Percentiles rank a stretch among this genome's conserved stretches.
These are phyloP conservation scores for Yamadazyma kanchanaburiensis DNA, from an alignment of 1,139 yeast species.

Conservation along the genomic window DNA sequence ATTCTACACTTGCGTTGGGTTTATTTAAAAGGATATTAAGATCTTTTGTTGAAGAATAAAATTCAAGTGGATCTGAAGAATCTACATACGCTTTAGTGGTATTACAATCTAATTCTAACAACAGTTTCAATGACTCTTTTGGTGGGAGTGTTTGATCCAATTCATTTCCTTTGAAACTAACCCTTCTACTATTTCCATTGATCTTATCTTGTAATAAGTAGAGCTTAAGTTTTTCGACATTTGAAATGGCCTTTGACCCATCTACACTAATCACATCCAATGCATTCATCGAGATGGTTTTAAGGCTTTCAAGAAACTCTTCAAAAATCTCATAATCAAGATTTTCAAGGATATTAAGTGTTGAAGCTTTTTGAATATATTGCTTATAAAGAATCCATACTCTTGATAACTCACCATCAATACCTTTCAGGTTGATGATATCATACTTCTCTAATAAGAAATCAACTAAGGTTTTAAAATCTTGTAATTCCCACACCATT, in stretches of 20 bases:
- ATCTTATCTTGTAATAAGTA: conserved; percentile 15
- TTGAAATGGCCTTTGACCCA: conserved; percentile 5
- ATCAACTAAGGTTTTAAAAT: conserved; percentile 14
- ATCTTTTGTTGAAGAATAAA: conserved; percentile 4
- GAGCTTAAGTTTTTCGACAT: conserved; percentile 4
- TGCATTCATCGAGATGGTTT: too few species aligned
- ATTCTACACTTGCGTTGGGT: conserved; percentile 13
- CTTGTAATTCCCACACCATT: conserved; percentile 5
- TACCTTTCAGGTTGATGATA: conserved; percentile 13
- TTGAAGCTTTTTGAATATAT: too few species aligned
- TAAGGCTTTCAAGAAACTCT: too few species aligned
- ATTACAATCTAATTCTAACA: too few species aligned
- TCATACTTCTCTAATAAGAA: conserved; percentile 14
- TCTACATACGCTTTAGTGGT: too few species aligned
- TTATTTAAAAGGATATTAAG: conserved; percentile 15
- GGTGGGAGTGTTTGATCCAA: too few species aligned
- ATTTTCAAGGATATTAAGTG: too few species aligned
- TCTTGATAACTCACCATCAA: conserved; percentile 18
- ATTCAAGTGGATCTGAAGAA: conserved; percentile 1
- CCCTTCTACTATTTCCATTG: conserved; percentile 10
- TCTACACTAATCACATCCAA: too few species aligned
- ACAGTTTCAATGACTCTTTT: too few species aligned
- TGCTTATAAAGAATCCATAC: conserved; percentile 14
- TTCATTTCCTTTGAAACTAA: conserved; percentile 16
- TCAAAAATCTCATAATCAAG: too few species aligned